Evolutionary conservation across 441 rosid genomes (phyloP), one percentile per base, ranked within the genome.

Genomic region (Aquilaria agallochum): DNA sequence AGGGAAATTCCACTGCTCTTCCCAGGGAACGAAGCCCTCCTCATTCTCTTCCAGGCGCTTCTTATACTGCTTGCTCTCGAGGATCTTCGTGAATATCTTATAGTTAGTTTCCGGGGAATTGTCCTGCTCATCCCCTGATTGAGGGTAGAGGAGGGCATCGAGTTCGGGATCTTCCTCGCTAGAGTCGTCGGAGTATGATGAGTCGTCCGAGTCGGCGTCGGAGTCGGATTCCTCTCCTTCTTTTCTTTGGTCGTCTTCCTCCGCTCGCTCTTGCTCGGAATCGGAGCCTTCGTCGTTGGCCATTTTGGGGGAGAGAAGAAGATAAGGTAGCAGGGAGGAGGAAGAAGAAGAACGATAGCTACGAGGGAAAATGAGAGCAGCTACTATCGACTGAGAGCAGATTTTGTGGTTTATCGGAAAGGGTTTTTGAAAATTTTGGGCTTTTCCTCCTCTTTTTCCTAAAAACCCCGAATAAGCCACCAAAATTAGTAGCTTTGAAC

Each of bases 1-100:
- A 0, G 96, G 98, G 62, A 92, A 92, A 62, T 87, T 74, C 59
- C 63, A 92, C 7, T 66, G 36, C 46, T 87, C 93, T 61, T 85
- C 90, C 27, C 61, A 8, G 59, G 20, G 66, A 0, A 60, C 65
- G 57, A 71, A 71, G 7, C 50, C 50, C 2, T 34, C 31, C 5
- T 85, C 93, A 50, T 81, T 89, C 50, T 81, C 86, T 54, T 85
- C 89, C 44, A 72, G 62, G 62, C 20, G 6, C 58, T 71, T 65
- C 73, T 78, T 73, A 45, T 72, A 0, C 31, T 74, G 65, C 12
- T 68, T 71, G 60, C 86, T 59, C 14, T 80, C 69, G 9, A 87
- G 78, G 5, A 73, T 62, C 9, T 72, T 67, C 45, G 64, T 64
- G 77, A 80, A 79, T 5, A 79, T 78, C 34, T 74, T 69, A 31